phyloP scores from a whole-genome alignment of 305 asterid genomes.

The Fraxinus dipetala region DNA sequence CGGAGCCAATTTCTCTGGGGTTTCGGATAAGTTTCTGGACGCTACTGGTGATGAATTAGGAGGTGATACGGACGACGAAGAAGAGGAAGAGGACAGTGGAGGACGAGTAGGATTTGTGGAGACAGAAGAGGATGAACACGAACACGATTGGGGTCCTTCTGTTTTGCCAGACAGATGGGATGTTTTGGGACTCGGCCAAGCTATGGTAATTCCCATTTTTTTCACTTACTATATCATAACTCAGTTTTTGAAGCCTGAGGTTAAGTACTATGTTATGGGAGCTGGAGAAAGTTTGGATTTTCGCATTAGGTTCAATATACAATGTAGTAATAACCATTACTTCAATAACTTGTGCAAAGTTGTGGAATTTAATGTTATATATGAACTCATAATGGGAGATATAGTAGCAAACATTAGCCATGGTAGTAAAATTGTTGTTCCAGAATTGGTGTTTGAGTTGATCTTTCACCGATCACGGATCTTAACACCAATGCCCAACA shows the following conservation, averaged over 20 bases:
- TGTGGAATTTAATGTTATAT: background rate
- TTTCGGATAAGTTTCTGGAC: slow-evolving; percentile 18
- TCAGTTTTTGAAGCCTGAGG: background rate
- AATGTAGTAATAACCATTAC: background rate
- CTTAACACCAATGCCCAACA: background rate
- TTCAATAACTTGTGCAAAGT: background rate
- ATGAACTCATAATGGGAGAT: background rate
- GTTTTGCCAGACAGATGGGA: slow-evolving; percentile 69
- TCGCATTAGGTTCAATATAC: background rate
- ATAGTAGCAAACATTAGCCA: background rate
- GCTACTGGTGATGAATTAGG: slow-evolving; percentile 35
- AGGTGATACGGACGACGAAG: slow-evolving; percentile 57
- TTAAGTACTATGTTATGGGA: background rate
- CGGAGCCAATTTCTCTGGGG: slow-evolving; percentile 25
- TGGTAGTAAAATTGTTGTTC: background rate
- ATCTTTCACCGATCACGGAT: background rate
- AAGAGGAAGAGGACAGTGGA: slow-evolving; percentile 34
- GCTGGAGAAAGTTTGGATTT: slow-evolving; percentile 12
- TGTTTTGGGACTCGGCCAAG: slow-evolving; percentile 96
- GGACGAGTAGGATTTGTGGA: background rate
- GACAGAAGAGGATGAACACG: slow-evolving; percentile 2
- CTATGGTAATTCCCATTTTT: slow-evolving; percentile 55
- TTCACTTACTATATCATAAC: background rate
- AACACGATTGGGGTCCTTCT: slow-evolving; percentile 22
- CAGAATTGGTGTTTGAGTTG: background rate